phyloP scores from a whole-genome alignment of 306 rosid genomes.

The Adenanthera pavonina region DNA sequence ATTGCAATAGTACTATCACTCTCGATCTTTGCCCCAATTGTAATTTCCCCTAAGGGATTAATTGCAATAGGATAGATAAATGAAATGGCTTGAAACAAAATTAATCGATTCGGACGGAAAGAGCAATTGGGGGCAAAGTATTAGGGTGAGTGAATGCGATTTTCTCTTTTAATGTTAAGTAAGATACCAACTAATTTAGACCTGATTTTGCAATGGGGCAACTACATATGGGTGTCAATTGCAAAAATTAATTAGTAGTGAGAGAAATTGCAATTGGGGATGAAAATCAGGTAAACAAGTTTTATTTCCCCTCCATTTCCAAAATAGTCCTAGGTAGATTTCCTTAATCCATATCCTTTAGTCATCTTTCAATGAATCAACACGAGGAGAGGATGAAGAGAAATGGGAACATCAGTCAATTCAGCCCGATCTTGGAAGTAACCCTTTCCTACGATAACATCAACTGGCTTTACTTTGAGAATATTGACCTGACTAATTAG shows the following conservation, averaged over 20 bases:
- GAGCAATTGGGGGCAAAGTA: too few relatives aligned
- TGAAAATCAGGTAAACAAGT: too few relatives aligned
- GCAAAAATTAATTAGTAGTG: neutral
- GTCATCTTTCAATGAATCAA: slow-evolving; percentile 23
- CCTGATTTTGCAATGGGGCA: neutral
- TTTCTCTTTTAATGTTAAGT: neutral
- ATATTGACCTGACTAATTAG: neutral
- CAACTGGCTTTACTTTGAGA: slow-evolving; percentile 21
- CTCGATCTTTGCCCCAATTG: too few relatives aligned
- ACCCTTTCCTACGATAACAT: neutral
- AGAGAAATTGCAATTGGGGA: too few relatives aligned
- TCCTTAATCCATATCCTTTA: neutral
- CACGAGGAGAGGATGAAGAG: neutral
- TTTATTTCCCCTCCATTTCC: neutral
- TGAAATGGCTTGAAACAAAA: neutral
- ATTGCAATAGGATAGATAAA: neutral
- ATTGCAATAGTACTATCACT: too few relatives aligned
- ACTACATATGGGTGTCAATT: neutral
- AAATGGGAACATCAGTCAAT: neutral
- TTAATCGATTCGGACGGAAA: too few relatives aligned
- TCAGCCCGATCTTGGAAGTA: neutral
- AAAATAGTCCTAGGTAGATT: neutral
- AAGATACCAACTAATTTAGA: neutral
- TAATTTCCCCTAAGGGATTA: too few relatives aligned
- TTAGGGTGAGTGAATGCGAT: neutral